A percentile compares a stretch with the other conserved stretches of the same genome.
These are phyloP conservation scores for Arabidopsis arenosa DNA, from an alignment of 345 rosid genomes.

Conservation along the genomic window DNA sequence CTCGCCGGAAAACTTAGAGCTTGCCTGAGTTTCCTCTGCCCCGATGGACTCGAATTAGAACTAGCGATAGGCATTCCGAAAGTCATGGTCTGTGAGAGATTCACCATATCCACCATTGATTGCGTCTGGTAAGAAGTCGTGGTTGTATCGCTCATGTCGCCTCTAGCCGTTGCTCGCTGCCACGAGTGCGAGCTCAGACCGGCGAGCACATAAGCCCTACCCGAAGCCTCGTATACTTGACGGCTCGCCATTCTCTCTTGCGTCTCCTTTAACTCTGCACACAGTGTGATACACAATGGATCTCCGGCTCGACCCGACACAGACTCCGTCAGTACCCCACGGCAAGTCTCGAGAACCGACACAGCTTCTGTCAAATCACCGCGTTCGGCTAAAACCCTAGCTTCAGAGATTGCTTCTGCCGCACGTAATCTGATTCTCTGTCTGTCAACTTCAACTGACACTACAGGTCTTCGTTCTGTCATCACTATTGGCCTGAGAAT, in stretches of 20 bases:
- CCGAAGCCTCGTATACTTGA: slow-evolving; percentile 75
- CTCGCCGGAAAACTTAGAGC: slow-evolving; percentile 71
- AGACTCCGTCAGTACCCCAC: slow-evolving; percentile 57
- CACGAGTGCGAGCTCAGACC: slow-evolving; percentile 98
- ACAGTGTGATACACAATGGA: slow-evolving; percentile 64
- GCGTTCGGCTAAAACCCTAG: slow-evolving; percentile 82
- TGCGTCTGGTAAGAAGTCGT: slow-evolving; percentile 91
- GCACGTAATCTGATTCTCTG: slow-evolving; percentile 84
- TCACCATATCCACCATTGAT: slow-evolving; percentile 92
- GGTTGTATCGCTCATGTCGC: slow-evolving; percentile 74
- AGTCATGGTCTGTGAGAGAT: slow-evolving; percentile 80
- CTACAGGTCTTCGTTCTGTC: slow-evolving; percentile 46
- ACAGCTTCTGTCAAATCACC: slow-evolving; percentile 74
- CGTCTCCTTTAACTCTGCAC: slow-evolving; percentile 90
- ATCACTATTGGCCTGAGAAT: slow-evolving; percentile 58
- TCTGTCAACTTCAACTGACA: slow-evolving; percentile 90
- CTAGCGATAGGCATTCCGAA: slow-evolving; percentile 44
- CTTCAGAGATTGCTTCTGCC: slow-evolving; percentile 87
- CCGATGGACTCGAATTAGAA: slow-evolving; percentile 37
- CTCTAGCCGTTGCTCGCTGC: slow-evolving; percentile 98
- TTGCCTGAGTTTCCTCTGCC: slow-evolving; percentile 68
- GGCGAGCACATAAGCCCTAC: slow-evolving; percentile 90
- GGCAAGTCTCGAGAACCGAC: slow-evolving; percentile 69
- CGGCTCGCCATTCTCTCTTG: slow-evolving; percentile 94
- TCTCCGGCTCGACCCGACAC: slow-evolving; percentile 70